phyloP scores from a whole-genome alignment of 352 stramenopile genomes.

The Pythium plurisporium region DNA sequence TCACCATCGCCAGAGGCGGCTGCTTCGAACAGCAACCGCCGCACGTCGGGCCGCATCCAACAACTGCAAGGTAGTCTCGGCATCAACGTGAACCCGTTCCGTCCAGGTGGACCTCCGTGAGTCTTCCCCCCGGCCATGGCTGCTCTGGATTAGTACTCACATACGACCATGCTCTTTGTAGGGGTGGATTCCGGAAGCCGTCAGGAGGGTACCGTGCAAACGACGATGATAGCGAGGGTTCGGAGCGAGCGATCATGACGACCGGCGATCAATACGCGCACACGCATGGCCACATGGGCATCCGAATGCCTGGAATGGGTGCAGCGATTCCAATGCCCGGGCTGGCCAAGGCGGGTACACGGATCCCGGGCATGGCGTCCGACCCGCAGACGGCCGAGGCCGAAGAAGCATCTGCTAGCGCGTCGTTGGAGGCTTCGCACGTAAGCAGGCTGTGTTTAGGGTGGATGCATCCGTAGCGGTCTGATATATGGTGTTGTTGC shows the following conservation, averaged over 20 bases:
- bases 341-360: constrained; percentile 57
- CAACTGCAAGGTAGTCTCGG: constrained; percentile 76
- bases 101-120: constrained; percentile 31
- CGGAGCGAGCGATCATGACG: constrained; percentile 68
- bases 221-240: constrained; percentile 17
- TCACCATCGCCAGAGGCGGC: constrained; percentile 8
- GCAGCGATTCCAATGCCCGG: constrained; percentile 81
- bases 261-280: constrained; percentile 81
- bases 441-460: constrained; percentile 28
- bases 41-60: constrained; percentile 50
- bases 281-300: constrained; percentile 57
- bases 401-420: constrained; percentile 22
- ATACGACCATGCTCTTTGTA: neutral
- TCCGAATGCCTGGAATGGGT: constrained; percentile 78
- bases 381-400: constrained; percentile 14
- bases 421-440: constrained; percentile 52
- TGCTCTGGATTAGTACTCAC: neutral
- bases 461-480: neutral
- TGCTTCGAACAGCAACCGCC: constrained; percentile 32
- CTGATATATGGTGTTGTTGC: neutral
- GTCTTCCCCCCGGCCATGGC: neutral
- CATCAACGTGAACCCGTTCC: constrained; percentile 84
- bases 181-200: constrained; percentile 38
- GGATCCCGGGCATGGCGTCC: constrained; percentile 60
- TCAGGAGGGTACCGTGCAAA: constrained; percentile 6